Conservation (phyloP, 1,139 yeast species). For the Barnettozyma hawaiiensis region DNA sequence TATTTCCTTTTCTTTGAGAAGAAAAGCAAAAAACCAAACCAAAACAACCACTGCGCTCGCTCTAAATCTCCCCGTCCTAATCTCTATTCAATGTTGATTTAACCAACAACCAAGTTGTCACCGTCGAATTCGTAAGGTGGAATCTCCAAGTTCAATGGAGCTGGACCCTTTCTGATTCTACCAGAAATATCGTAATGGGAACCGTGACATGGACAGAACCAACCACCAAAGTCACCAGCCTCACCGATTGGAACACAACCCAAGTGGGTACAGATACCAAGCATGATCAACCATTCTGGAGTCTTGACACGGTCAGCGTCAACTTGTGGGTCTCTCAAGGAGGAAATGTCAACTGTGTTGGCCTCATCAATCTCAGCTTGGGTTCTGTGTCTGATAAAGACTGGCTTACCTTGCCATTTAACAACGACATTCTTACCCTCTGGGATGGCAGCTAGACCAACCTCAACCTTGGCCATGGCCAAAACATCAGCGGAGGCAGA, state of each 20-base stretch:
- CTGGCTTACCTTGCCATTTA: constrained; percentile 99
- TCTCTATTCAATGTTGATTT: constrained; percentile 16
- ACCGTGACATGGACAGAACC: constrained; percentile 99
- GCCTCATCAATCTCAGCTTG: constrained; percentile 92
- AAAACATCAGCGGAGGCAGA: constrained; percentile 98
- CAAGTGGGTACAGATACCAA: constrained; percentile 99
- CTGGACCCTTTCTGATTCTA: constrained; percentile 99
- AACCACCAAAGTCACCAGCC: constrained; percentile 99
- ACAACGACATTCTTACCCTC: constrained; percentile 97
- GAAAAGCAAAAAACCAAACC: constrained; percentile 3
- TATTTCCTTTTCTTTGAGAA: no score
- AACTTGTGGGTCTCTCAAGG: constrained; percentile 89
- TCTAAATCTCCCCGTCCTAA: background rate
- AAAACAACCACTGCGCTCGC: constrained; percentile 3
- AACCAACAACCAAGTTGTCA: constrained; percentile 80
- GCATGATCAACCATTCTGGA: constrained; percentile 98
- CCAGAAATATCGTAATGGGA: constrained; percentile 99
- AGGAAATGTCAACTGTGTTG: constrained; percentile 63
- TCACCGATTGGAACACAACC: constrained; percentile 99
- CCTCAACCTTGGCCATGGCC: constrained; percentile 99
- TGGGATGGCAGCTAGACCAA: constrained; percentile 89
- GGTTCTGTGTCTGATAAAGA: constrained; percentile 98
- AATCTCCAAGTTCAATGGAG: constrained; percentile 96
- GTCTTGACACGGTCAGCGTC: constrained; percentile 93
- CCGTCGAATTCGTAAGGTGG: constrained; percentile 87